These are phyloP conservation scores for Astrocystis sublimbata DNA, from an alignment of 495 filamentous ascomycete genomes.

Conservation along the genomic window DNA sequence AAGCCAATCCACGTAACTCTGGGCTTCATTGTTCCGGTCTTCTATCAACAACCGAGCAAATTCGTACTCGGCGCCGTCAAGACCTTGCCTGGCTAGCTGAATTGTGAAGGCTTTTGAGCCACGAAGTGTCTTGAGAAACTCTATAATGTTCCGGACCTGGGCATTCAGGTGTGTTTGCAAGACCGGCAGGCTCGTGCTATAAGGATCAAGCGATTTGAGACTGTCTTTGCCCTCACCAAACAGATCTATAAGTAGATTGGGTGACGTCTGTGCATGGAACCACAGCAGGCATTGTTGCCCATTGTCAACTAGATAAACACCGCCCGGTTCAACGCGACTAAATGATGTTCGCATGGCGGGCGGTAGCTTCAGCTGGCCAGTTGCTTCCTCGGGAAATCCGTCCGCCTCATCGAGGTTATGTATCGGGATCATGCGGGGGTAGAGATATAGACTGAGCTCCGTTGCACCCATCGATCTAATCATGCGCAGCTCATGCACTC, in stretches of 20 bases:
- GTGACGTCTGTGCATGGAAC: constrained; percentile 77
- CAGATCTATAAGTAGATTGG: constrained; percentile 83
- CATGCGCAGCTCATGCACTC: constrained; percentile 88
- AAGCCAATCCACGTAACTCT: constrained; percentile 98
- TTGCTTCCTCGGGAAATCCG: constrained; percentile 80
- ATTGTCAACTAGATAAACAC: constrained; percentile 97
- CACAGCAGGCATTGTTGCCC: constrained; percentile 88
- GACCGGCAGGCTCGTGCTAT: constrained; percentile 69
- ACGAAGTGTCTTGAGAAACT: constrained; percentile 77
- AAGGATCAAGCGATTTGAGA: constrained; percentile 77
- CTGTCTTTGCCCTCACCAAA: constrained; percentile 76
- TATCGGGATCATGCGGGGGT: constrained; percentile 87
- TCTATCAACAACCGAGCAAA: constrained; percentile 90
- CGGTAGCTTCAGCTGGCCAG: constrained; percentile 83
- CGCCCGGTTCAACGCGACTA: constrained; percentile 86
- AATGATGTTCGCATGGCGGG: constrained; percentile 81
- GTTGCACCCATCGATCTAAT: constrained; percentile 81
- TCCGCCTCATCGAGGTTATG: constrained; percentile 86
- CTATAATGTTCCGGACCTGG: constrained; percentile 89
- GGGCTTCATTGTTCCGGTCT: constrained; percentile 95
- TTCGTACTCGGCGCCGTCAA: constrained; percentile 95
- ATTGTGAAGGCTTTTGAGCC: constrained; percentile 87
- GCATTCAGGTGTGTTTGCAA: constrained; percentile 93
- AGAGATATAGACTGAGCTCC: constrained; percentile 90
- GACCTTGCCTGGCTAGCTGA: constrained; percentile 87